phyloP scores from a whole-genome alignment of 495 filamentous ascomycete genomes.

The Sordaria brevicollis region DNA sequence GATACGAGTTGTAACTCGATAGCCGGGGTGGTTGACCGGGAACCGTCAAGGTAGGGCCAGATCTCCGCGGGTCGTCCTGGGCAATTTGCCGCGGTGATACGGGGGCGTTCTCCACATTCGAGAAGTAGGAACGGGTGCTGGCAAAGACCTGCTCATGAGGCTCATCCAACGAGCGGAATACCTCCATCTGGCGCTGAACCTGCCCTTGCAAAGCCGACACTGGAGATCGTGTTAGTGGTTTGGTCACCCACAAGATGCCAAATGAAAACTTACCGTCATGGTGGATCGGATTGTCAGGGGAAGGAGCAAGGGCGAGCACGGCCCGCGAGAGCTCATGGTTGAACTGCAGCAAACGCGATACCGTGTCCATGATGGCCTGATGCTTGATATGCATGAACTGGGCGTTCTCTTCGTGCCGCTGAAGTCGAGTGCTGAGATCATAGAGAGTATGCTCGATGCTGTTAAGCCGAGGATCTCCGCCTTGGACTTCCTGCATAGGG shows the following conservation, averaged over 20 bases:
- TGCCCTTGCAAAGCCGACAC: conserved; percentile 74
- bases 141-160: conserved; percentile 66
- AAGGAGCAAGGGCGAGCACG: conserved; percentile 58
- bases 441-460: conserved; percentile 73
- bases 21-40: conserved; percentile 24
- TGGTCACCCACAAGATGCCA: conserved; percentile 5
- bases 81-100: conserved; percentile 87
- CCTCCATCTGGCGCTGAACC: conserved; percentile 74
- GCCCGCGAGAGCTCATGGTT: conserved; percentile 70
- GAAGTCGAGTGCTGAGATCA: conserved; percentile 65
- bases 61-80: conserved; percentile 73
- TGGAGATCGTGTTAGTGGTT: conserved; percentile 33
- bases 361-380: conserved; percentile 69
- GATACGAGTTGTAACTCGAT: conserved; percentile 37
- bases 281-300: conserved; percentile 50
- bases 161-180: conserved; percentile 56
- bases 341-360: conserved; percentile 54
- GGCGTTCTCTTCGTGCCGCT: conserved; percentile 75
- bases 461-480: conserved; percentile 67
- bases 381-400: conserved; percentile 69
- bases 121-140: conserved; percentile 66
- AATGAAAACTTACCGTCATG: conserved; percentile 45
- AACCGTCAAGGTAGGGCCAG: conserved; percentile 32
- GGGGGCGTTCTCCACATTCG: conserved; percentile 67
- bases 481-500: conserved; percentile 38